Evolutionary conservation across 306 rosid species (phyloP).

Genomic region (Cucumis hystrix): DNA sequence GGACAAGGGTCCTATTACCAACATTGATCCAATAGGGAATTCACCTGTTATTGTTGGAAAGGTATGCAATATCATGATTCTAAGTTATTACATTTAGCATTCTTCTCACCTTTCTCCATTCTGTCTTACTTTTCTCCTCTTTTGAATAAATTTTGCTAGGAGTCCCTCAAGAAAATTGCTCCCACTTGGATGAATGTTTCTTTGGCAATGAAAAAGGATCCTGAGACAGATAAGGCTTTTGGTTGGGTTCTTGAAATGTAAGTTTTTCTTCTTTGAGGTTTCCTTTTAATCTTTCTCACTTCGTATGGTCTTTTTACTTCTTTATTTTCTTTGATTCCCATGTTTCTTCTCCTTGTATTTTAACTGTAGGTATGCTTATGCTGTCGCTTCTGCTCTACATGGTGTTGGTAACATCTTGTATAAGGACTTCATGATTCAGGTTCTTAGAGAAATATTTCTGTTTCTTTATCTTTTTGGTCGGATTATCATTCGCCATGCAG

Average conservation of each 20-base stretch:
- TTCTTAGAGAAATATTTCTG: constrained; percentile 14
- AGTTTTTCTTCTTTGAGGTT: constrained; percentile 9
- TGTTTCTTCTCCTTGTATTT: constrained; percentile 3
- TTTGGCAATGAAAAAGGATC: constrained; percentile 96
- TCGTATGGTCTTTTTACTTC: not conserved
- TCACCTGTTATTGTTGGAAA: constrained; percentile 93
- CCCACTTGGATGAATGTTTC: constrained; percentile 99
- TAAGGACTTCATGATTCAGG: constrained; percentile 99
- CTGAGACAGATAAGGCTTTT: constrained; percentile 93
- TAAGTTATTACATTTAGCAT: not conserved
- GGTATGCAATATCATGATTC: constrained; percentile 30
- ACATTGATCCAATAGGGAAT: constrained; percentile 89
- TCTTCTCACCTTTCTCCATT: not conserved
- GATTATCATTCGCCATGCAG: not conserved
- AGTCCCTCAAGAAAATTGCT: constrained; percentile 90
- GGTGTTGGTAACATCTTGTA: constrained; percentile 66
- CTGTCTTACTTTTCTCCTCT: constrained; percentile 3
- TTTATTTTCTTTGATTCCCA: not conserved
- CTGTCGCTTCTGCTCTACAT: constrained; percentile 81
- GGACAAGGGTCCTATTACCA: constrained; percentile 68
- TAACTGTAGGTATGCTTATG: constrained; percentile 79
- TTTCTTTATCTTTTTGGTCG: not conserved
- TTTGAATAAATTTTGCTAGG: constrained; percentile 30
- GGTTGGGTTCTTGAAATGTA: constrained; percentile 99
- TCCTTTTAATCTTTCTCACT: not conserved